Percentiles rank a stretch among this genome's conserved stretches.
phyloP scores from a whole-genome alignment of 768 basidiomycete genomes.

The Pleurotus giganteus region DNA sequence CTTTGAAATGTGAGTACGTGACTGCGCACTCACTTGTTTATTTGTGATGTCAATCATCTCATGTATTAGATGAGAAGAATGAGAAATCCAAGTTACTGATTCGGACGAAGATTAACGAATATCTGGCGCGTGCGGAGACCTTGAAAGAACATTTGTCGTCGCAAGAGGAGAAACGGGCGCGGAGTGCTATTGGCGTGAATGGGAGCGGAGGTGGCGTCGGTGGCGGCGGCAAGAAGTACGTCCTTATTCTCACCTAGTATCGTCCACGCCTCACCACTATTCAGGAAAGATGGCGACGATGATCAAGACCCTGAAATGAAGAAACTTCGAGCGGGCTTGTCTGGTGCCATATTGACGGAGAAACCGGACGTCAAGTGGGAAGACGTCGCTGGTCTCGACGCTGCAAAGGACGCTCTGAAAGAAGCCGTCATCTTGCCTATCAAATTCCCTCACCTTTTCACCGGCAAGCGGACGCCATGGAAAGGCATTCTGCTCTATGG shows the following conservation, averaged over 20 bases:
- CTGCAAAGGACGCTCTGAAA: slow-evolving; percentile 93
- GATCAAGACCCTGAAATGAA: slow-evolving; percentile 91
- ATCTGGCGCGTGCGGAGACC: slow-evolving; percentile 87
- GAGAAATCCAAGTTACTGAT: slow-evolving; percentile 88
- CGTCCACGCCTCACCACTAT: slow-evolving; percentile 1
- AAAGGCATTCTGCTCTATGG: slow-evolving; percentile 94
- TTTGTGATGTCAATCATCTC: neutral
- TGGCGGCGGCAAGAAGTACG: slow-evolving; percentile 46
- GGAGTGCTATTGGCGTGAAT: slow-evolving; percentile 47
- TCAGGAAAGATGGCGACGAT: slow-evolving; percentile 55
- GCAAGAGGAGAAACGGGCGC: slow-evolving; percentile 60
- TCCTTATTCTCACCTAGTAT: neutral
- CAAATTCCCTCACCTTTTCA: slow-evolving; percentile 98
- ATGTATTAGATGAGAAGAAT: slow-evolving; percentile 81
- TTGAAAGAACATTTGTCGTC: slow-evolving; percentile 78
- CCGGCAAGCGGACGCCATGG: slow-evolving; percentile 98
- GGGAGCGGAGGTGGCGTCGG: slow-evolving; percentile 40
- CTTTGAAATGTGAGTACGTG: slow-evolving; percentile 74
- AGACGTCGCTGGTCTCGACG: slow-evolving; percentile 95
- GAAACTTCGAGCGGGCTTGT: slow-evolving; percentile 90
- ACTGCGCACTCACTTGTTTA: neutral
- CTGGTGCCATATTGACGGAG: slow-evolving; percentile 87
- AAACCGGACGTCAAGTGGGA: slow-evolving; percentile 98
- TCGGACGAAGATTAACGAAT: slow-evolving; percentile 85
- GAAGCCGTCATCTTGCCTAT: slow-evolving; percentile 99